phyloP scores from a whole-genome alignment of 1,139 yeast genomes.

The Yamadazyma pseudoaaseri region DNA sequence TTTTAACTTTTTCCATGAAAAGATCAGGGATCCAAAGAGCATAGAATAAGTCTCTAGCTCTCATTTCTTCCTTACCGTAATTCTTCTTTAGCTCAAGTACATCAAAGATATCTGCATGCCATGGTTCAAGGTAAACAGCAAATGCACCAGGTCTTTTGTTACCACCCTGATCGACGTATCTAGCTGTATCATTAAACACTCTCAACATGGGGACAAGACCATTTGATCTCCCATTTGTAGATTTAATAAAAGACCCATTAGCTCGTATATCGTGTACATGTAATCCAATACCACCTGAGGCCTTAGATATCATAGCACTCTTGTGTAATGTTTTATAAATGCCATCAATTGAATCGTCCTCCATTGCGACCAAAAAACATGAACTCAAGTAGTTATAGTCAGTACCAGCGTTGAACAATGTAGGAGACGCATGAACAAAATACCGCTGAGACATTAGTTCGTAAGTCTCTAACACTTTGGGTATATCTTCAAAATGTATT shows the following conservation, averaged over 20 bases:
- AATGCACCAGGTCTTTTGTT: slow-evolving; percentile 64
- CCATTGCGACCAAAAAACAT: slow-evolving; percentile 56
- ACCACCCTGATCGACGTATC: slow-evolving; percentile 65
- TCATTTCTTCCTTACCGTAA: slow-evolving; percentile 55
- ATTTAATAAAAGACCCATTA: slow-evolving; percentile 49
- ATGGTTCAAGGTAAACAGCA: slow-evolving; percentile 60
- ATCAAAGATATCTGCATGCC: slow-evolving; percentile 59
- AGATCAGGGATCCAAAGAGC: slow-evolving; percentile 62
- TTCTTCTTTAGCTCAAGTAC: slow-evolving; percentile 52
- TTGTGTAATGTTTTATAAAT: slow-evolving; percentile 54
- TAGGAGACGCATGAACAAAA: slow-evolving; percentile 57
- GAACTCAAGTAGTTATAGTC: slow-evolving; percentile 49
- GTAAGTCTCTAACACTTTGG: slow-evolving; percentile 46
- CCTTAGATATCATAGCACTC: slow-evolving; percentile 55
- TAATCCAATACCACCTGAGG: slow-evolving; percentile 60
- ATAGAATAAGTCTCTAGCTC: slow-evolving; percentile 57
- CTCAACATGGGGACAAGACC: slow-evolving; percentile 60
- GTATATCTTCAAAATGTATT: slow-evolving; percentile 43
- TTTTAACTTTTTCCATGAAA: slow-evolving; percentile 55
- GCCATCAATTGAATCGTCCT: slow-evolving; percentile 59
- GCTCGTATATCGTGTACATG: slow-evolving; percentile 55
- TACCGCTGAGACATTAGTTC: slow-evolving; percentile 50
- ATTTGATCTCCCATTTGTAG: slow-evolving; percentile 54
- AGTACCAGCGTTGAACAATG: slow-evolving; percentile 54
- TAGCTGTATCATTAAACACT: slow-evolving; percentile 58